Percentiles rank a stretch among this genome's conserved stretches.
These are phyloP conservation scores for Vanrija pseudolonga DNA, from an alignment of 1,284 basidiomycete species.

Conservation along the genomic window DNA sequence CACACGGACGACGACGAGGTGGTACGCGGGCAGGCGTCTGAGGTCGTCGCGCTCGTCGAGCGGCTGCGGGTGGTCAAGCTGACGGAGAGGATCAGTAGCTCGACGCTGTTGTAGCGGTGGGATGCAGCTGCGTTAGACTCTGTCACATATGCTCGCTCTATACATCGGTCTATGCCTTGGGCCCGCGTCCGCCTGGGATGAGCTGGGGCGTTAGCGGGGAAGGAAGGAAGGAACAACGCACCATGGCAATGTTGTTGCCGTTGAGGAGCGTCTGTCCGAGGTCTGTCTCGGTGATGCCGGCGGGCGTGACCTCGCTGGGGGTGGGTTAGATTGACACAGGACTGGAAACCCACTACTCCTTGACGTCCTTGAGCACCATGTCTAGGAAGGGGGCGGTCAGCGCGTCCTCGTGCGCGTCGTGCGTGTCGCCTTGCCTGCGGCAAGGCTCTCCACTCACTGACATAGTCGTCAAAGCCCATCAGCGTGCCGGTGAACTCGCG, in stretches of 20 bases:
- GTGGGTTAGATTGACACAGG: not conserved
- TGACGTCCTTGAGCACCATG: slow-evolving; percentile 97
- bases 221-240: slow-evolving; percentile 42
- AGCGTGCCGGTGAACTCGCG: slow-evolving; percentile 94
- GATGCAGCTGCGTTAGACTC: too few species aligned
- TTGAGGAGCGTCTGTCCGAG: slow-evolving; percentile 90
- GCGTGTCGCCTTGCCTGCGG: too few species aligned
- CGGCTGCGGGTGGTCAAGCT: not conserved
- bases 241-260: slow-evolving; percentile 98
- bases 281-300: slow-evolving; percentile 75
- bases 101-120: too few species aligned
- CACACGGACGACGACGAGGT: slow-evolving; percentile 68
- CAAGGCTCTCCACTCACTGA: slow-evolving; percentile 69
- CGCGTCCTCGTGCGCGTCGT: too few species aligned
- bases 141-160: not conserved
- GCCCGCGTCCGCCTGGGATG: not conserved
- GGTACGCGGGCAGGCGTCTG: slow-evolving; percentile 72
- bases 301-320: slow-evolving; percentile 73
- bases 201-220: not conserved
- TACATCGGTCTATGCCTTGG: slow-evolving; percentile 2
- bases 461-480: slow-evolving; percentile 97
- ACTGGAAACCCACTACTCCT: slow-evolving; percentile 74
- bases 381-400: slow-evolving; percentile 63
- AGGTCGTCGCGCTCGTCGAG: slow-evolving; percentile 50
- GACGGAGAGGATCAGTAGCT: too few species aligned